phyloP scores from a whole-genome alignment of 345 rosid species.

The Hirschfeldia incana region DNA sequence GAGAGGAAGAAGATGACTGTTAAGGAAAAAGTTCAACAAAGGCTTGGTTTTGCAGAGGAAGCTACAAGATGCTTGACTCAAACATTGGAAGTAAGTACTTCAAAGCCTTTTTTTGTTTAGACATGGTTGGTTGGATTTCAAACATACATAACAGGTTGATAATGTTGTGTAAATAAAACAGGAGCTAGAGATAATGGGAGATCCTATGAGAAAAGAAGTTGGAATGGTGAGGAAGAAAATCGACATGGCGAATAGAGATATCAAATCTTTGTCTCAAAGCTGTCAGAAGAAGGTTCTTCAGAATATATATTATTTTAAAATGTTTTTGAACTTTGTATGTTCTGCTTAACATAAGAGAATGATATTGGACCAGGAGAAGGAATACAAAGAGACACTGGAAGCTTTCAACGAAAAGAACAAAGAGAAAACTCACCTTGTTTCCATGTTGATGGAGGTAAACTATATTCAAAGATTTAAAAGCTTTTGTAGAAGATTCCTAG shows the following conservation, averaged over 20 bases:
- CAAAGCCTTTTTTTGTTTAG: neutral
- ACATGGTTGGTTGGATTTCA: too few species aligned
- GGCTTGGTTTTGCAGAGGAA: constrained; percentile 71
- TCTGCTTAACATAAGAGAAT: neutral
- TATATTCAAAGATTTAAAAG: too few species aligned
- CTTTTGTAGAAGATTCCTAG: too few species aligned
- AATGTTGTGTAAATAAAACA: constrained; percentile 24
- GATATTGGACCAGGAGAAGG: constrained; percentile 60
- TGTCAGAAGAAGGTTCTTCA: constrained; percentile 71
- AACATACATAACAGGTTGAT: neutral
- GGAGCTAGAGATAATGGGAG: constrained; percentile 76
- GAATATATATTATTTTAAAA: too few species aligned
- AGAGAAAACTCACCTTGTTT: constrained; percentile 52
- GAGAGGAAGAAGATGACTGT: constrained; percentile 71
- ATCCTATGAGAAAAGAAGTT: constrained; percentile 83
- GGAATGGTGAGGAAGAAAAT: constrained; percentile 63
- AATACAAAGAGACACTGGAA: constrained; percentile 55
- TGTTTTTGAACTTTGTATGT: neutral
- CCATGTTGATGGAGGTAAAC: constrained; percentile 40
- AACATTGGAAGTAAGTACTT: constrained; percentile 66
- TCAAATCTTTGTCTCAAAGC: constrained; percentile 70
- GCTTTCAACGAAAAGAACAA: constrained; percentile 79
- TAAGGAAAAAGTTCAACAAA: constrained; percentile 65
- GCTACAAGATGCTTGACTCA: constrained; percentile 63
- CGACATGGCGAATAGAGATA: constrained; percentile 61